Evolutionary conservation across 441 rosid genomes (phyloP).

Genomic region (Pelargonium citronellum): DNA sequence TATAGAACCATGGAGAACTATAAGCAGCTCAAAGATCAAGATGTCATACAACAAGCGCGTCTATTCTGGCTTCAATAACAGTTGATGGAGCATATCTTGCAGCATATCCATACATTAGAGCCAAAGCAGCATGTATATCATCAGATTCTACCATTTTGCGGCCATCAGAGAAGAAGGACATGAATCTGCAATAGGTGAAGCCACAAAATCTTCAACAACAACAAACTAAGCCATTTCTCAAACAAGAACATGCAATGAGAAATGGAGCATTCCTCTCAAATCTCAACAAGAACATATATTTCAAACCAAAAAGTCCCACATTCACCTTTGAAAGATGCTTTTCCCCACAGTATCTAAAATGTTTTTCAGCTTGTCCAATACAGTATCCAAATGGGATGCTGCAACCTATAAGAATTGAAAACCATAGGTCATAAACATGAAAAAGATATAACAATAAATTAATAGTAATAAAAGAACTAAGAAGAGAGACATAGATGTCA

Average conservation of each 20-base stretch:
- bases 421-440: constrained; percentile 20
- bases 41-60: constrained; percentile 86
- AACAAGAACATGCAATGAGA: not conserved
- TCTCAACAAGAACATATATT: not conserved
- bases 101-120: constrained; percentile 99
- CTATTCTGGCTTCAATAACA: constrained; percentile 98
- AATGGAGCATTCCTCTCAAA: constrained; percentile 9
- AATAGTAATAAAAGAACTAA: not conserved
- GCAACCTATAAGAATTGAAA: constrained; percentile 65
- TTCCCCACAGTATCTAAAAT: constrained; percentile 82
- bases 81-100: constrained; percentile 97
- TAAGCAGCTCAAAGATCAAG: constrained; percentile 21
- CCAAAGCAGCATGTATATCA: constrained; percentile 98
- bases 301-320: constrained; percentile 10
- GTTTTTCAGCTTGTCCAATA: constrained; percentile 84
- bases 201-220: too few relatives aligned
- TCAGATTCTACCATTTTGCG: constrained; percentile 83
- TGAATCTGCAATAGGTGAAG: constrained; percentile 46
- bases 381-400: constrained; percentile 94
- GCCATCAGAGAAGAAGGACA: constrained; percentile 82
- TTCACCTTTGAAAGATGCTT: constrained; percentile 80
- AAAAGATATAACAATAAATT: not conserved
- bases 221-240: too few relatives aligned
- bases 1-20: constrained; percentile 6
- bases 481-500: constrained; percentile 10